Evolutionary conservation across 78 protist species (phyloP), one percentile per base, ranked within the genome.

Genomic region (Dictyostelium brefeldianum): DNA sequence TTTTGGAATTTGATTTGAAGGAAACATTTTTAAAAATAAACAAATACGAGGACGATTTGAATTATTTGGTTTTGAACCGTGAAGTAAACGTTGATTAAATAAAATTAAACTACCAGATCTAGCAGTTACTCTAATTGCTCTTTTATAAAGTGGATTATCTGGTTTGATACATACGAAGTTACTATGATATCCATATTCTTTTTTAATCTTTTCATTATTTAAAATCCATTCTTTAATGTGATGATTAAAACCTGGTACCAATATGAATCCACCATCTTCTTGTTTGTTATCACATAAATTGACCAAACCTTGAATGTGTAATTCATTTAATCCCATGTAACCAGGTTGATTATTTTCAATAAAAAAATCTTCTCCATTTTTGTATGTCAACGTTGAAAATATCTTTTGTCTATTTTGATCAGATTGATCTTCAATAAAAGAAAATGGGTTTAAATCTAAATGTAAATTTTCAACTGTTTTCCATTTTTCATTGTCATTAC

Each of bases 261-360:
- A 46, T 29, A 82, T n/a, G 43, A 90, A 90, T 11, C 95, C 95
- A 79, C 95, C 95, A 79, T 90, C 95, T 25, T 78, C 77, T 11
- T 36, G 22, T n/a, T 50, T 43, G n/a, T 90, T 90, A 50, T 90
- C 95, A 25, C 79, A 77, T 12, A 90, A 31, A 22, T 90, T 90
- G 5, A 90, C 46, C 18, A 90, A 53, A 41, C 81, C 85, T 48
- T 90, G 95, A 79, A 90, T 82, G 15, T 90, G 81, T 27, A 69
- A 20, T n/a, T 79, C 93, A 77, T 87, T 64, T 31, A 70, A 54
- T 14, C 10, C 10, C 18, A 75, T 25, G 15, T 1, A n/a, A 25
- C 83, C 93, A 17, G 81, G 78, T 51, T 87, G 78, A 77, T 87
- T 87, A 50, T 87, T 87, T 51, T 87, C 93, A 64, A 64, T 41